Percentiles rank a stretch among this genome's conserved stretches.
Evolutionary conservation across 495 filamentous ascomycete genomes (phyloP).

Genomic region (Entonaema liquescens): DNA sequence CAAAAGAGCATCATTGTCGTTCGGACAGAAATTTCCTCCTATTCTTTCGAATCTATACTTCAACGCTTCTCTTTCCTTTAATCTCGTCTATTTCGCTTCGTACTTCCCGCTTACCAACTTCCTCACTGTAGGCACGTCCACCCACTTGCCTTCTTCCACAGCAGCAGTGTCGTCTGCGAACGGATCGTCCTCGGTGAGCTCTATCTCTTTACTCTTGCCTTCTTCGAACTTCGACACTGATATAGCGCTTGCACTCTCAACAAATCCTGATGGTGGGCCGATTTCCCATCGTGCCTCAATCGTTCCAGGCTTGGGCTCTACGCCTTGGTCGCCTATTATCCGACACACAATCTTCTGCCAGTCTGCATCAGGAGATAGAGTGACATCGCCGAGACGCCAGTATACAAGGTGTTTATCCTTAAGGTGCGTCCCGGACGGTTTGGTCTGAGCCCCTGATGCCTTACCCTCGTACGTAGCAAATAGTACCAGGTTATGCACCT

Average conservation of each 20-base stretch:
- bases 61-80: background rate
- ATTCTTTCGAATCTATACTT: constrained; percentile 14
- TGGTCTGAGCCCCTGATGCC: constrained; percentile 72
- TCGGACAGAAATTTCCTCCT: constrained; percentile 25
- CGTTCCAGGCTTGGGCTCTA: constrained; percentile 75
- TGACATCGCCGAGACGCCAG: constrained; percentile 88
- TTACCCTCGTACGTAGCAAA: constrained; percentile 79
- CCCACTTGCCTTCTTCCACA: constrained; percentile 67
- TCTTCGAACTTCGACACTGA: constrained; percentile 63
- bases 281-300: constrained; percentile 86
- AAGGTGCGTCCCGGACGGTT: constrained; percentile 79
- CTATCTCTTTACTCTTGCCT: constrained; percentile 51
- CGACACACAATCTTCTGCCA: constrained; percentile 79
- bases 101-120: constrained; percentile 86
- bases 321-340: constrained; percentile 75
- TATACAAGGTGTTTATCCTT: constrained; percentile 87
- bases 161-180: constrained; percentile 55
- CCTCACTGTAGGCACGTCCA: constrained; percentile 72
- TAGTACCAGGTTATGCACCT: constrained; percentile 82
- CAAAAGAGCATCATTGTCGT: constrained; percentile 43
- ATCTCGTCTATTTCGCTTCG: constrained; percentile 55
- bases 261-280: constrained; percentile 48
- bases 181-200: constrained; percentile 46
- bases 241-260: constrained; percentile 65
- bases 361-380: constrained; percentile 62